These are phyloP conservation scores for Calonectria pteridis DNA, from an alignment of 2,329 filamentous ascomycete genomes.

Conservation along the genomic window DNA sequence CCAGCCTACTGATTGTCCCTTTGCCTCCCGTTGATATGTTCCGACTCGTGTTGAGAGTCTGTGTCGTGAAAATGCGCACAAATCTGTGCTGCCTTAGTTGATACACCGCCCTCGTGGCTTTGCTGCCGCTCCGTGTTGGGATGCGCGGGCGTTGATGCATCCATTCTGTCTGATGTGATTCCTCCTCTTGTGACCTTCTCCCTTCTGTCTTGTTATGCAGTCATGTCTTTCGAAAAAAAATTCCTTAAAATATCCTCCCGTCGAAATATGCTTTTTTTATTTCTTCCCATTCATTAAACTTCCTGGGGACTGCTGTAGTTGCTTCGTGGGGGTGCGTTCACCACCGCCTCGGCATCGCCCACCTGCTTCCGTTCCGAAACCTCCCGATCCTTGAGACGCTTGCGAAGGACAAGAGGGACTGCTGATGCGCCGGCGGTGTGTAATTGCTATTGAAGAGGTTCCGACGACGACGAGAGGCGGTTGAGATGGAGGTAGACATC, in stretches of 20 bases:
- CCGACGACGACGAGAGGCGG: constrained; percentile 92
- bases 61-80: constrained; percentile 3
- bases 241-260: constrained; percentile 5
- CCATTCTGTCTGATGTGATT: constrained; percentile 3
- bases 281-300: constrained; percentile 43
- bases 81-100: constrained; percentile 3
- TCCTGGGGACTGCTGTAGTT: constrained; percentile 44
- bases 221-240: neutral
- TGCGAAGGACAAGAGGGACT: constrained; percentile 61
- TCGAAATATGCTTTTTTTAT: constrained; percentile 33
- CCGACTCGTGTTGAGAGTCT: neutral
- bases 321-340: constrained; percentile 65
- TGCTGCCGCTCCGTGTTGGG: neutral
- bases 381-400: constrained; percentile 78
- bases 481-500: constrained; percentile 99
- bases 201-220: neutral
- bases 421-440: constrained; percentile 55
- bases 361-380: constrained; percentile 91
- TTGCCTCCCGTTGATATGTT: neutral
- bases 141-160: constrained; percentile 20
- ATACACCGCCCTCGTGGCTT: constrained; percentile 15
- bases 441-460: constrained; percentile 95
- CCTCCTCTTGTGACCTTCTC: neutral
- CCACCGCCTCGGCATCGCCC: constrained; percentile 84
- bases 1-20: constrained; percentile 1